Evolutionary conservation across 805 yeast genomes (phyloP).

Genomic region (Saturnispora zaruensis): DNA sequence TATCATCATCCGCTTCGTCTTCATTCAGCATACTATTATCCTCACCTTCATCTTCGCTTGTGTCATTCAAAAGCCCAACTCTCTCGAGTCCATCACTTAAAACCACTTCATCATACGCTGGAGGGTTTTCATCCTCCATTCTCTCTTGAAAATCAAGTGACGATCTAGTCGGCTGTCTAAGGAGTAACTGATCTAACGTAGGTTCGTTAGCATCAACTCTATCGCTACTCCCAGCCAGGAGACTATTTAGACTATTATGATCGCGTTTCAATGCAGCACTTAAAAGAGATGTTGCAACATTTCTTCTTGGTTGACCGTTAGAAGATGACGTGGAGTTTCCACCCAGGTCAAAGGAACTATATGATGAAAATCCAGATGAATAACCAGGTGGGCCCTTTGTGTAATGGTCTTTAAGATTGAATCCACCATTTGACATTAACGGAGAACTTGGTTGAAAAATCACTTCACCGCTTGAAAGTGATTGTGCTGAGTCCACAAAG

Average conservation of each 20-base stretch:
- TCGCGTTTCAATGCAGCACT: not conserved
- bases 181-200: not conserved
- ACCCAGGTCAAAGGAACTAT: not conserved
- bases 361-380: not conserved
- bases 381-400: constrained; percentile 2
- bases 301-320: not conserved
- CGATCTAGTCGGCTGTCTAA: constrained; percentile 21
- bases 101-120: constrained; percentile 20
- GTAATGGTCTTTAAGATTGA: not conserved
- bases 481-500: constrained; percentile 8
- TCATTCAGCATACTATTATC: not conserved
- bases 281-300: not conserved
- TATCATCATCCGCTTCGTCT: constrained; percentile 4
- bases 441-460: constrained; percentile 42
- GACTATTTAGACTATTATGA: constrained; percentile 1
- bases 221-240: not conserved
- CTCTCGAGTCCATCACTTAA: constrained; percentile 20
- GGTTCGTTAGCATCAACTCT: not conserved
- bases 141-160: constrained; percentile 16
- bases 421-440: constrained; percentile 18
- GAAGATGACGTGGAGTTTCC: not conserved
- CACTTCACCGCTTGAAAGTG: constrained; percentile 29
- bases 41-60: constrained; percentile 9
- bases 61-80: constrained; percentile 22
- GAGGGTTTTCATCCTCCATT: constrained; percentile 16